These are phyloP conservation scores for Diaporthe australafricana DNA, from an alignment of 2,329 filamentous ascomycete genomes.

Conservation along the genomic window DNA sequence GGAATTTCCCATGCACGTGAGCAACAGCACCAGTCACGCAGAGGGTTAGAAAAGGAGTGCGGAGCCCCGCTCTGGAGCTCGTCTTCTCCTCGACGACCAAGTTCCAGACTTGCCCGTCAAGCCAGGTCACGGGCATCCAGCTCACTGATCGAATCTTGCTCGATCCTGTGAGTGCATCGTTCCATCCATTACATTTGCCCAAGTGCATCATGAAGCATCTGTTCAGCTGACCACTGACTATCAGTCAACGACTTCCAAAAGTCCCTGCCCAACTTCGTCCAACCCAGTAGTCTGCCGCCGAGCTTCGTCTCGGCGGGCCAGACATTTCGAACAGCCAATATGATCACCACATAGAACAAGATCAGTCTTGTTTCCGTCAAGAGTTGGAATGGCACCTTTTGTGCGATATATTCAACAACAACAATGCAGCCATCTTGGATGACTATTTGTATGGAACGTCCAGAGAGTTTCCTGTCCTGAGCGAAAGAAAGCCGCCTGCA, in stretches of 20 bases:
- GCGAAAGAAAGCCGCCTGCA: neutral
- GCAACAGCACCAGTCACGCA: neutral
- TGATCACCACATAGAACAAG: constrained; percentile 27
- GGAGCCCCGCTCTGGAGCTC: neutral
- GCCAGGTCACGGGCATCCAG: neutral
- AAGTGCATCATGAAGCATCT: neutral
- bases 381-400: neutral
- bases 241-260: neutral
- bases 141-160: neutral
- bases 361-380: constrained; percentile 7
- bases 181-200: neutral
- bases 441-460: constrained; percentile 1
- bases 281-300: constrained; percentile 15
- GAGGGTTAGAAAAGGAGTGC: neutral
- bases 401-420: neutral
- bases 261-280: no score
- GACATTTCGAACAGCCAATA: neutral
- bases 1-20: no score
- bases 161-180: neutral
- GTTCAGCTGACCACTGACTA: neutral
- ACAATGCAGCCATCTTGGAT: neutral
- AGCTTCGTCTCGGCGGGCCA: constrained; percentile 15
- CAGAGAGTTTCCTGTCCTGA: neutral
- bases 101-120: neutral
- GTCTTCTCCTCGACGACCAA: neutral